Base-by-base conservation (phyloP, 2,329 filamentous ascomycete species). In the Thermothelomyces thermophilus region DNA sequence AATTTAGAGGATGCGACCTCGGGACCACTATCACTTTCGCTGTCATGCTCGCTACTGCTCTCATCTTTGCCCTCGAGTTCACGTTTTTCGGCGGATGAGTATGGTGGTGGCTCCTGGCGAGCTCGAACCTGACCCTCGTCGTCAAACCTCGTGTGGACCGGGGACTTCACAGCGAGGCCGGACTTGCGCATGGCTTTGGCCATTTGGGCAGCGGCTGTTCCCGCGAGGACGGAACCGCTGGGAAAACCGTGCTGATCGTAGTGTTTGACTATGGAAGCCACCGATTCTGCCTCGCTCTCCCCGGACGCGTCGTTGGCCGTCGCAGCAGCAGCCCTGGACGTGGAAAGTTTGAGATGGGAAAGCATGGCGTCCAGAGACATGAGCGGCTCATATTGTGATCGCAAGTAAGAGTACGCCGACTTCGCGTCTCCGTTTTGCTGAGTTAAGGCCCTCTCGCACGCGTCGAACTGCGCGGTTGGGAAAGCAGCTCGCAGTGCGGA, bases 401-500 rank as follows among this genome's bases (percentile, higher is more conserved):
- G 30, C 11, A 53, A 35, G 11, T 3, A 57, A 3, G 64, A 55
- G 51, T 72, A 77, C 0, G 72, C 66, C 14, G 56, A 61, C 14
- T 63, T 63, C 6, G 71, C 42, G 50, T 75, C 60, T 10, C 64
- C 63, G 5, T 60, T 44, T 17, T 65, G 63, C n/a, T 58, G 62
- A 5, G 58, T 52, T 3, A 74, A 57, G 1, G 70, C 59, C 6
- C 62, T 59, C 44, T 73, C 64, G 45, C 70, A 70, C 7, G 64
- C 55, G 2, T 62, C 56, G 6, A 64, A 55, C 1, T 68, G 60
- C 8, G 66, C 68, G 6, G 61, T 58, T 2, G 74, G 74, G 37
- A 75, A 79, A 0, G 74, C 72, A 14, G 62, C 58, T 37, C 64
- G 67, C 2, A 76, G 57, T n/a, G 66, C 63, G 3, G 61, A 59